Base-by-base conservation (phyloP, 2,329 filamentous ascomycete species). In the Aspergillus calidoustus region DNA sequence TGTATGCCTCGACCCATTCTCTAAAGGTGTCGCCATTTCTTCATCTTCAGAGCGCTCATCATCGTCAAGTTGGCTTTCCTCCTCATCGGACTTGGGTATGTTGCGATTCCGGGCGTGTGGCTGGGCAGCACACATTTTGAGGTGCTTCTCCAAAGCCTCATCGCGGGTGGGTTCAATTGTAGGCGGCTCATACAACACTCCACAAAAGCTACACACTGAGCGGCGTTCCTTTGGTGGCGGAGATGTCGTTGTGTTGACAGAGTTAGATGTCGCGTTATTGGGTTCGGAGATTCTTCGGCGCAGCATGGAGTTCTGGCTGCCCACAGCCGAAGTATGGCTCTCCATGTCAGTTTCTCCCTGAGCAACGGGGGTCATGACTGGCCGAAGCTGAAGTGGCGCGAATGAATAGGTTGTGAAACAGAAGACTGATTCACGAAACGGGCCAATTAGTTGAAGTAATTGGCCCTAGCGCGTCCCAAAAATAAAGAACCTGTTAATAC, bases 281-380 rank as follows among this genome's bases (percentile, higher is more conserved):
- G 74, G 74, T 55, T 79, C 76, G 64, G 76, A 78, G 62, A 76
- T 76, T 67, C 76, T 75, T 67, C 76, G 75, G 67, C 70, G 72
- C 58, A 75, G 63, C 17, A 73, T 70, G 52, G 75, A 77, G 62
- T 74, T 74, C 66, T 72, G 73, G 63, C 74, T 76, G 65, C 74
- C 73, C 66, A 75, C 67, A 61, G 75, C 73, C 31, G 76, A 76
- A 61, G 73, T 76, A 70, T 69, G 74, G 59, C 72, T 74, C 58
- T 76, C 73, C 62, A 72, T 68, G 50, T 77, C 75, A 58, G 75
- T 61, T 67, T 76, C 71, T 59, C 66, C 69, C 59, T 74, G 72
- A 50, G 73, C 69, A 63, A 75, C 67, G 23, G 70, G 72, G 62
- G 71, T 70, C 75, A 78, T 78, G 63, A 59, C 51, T 31, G 47